Percentiles rank a stretch among this genome's conserved stretches.
Evolutionary conservation across 2,329 filamentous ascomycete genomes (phyloP).

Genomic region (Tolypocladium amazonense): DNA sequence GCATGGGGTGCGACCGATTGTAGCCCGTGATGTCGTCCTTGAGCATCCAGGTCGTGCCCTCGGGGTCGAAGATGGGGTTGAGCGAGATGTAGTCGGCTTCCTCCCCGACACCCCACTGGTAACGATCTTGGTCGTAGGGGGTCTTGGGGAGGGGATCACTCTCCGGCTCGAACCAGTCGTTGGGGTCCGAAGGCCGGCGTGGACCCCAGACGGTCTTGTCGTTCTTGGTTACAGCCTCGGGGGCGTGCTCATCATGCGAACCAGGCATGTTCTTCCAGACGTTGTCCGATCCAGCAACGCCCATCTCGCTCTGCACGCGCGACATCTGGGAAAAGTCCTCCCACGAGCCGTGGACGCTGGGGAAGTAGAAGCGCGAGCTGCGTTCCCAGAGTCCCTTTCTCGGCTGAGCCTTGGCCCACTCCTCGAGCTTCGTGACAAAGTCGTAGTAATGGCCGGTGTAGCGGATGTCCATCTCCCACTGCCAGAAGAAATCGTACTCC

Average conservation of each 20-base stretch:
- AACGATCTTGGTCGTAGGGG: conserved; percentile 64
- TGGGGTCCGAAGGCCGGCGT: conserved; percentile 52
- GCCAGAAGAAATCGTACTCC: conserved; percentile 87
- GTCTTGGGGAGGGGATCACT: conserved; percentile 66
- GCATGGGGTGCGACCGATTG: conserved; percentile 48
- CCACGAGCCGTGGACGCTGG: conserved; percentile 65
- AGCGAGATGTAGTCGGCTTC: conserved; percentile 87
- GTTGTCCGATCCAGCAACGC: conserved; percentile 53
- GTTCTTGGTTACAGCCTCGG: conserved; percentile 24
- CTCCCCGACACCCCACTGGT: conserved; percentile 80
- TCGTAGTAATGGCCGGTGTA: conserved; percentile 84
- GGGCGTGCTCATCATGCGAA: conserved; percentile 24
- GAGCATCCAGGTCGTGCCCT: conserved; percentile 75
- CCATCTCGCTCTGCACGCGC: conserved; percentile 63
- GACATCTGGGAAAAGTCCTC: conserved; percentile 68
- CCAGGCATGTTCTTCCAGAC: conserved; percentile 48
- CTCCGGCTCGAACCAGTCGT: conserved; percentile 62
- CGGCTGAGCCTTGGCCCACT: conserved; percentile 63
- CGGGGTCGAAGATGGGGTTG: conserved; percentile 84
- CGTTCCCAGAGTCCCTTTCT: conserved; percentile 76
- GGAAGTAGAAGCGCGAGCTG: conserved; percentile 67
- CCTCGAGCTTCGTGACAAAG: conserved; percentile 56
- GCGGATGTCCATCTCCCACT: conserved; percentile 90
- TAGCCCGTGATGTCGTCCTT: conserved; percentile 77
- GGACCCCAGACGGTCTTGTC: conserved; percentile 78